These are phyloP conservation scores for Pharnaceum exiguum DNA, from an alignment of 148 eudicot species.

Conservation along the genomic window DNA sequence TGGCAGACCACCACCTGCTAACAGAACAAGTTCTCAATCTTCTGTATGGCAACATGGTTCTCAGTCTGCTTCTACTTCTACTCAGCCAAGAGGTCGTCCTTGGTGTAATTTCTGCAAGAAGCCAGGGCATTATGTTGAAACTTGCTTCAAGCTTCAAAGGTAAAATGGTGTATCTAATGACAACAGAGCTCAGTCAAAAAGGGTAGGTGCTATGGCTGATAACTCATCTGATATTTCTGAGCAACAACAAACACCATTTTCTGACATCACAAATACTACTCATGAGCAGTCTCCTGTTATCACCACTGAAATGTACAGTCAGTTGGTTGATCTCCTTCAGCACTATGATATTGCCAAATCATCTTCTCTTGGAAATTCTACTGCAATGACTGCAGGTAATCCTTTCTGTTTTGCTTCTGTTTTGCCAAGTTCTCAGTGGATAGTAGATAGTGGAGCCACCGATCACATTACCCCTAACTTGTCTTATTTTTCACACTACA, in stretches of 20 bases:
- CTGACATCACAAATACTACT: background rate
- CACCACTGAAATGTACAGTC: background rate
- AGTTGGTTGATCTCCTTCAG: background rate
- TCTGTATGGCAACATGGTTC: background rate
- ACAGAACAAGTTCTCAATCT: background rate
- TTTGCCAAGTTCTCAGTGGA: background rate
- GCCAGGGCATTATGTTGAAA: background rate
- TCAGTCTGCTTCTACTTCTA: too few species aligned
- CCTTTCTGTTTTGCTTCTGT: background rate
- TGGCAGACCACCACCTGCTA: too few species aligned
- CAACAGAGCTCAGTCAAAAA: too few species aligned
- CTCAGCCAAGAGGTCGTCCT: background rate
- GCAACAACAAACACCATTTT: too few species aligned
- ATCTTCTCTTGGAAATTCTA: background rate
- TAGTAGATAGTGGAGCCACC: background rate
- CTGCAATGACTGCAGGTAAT: background rate
- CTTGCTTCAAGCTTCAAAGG: background rate
- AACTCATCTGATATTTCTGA: too few species aligned
- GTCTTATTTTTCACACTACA: background rate
- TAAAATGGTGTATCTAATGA: too few species aligned
- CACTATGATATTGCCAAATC: background rate
- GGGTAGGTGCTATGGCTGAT: background rate
- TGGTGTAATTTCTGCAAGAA: background rate
- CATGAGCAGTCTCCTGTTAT: background rate
- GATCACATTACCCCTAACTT: background rate